Evolutionary conservation across 345 rosid species (phyloP).

Genomic region (Cardamine occulta): DNA sequence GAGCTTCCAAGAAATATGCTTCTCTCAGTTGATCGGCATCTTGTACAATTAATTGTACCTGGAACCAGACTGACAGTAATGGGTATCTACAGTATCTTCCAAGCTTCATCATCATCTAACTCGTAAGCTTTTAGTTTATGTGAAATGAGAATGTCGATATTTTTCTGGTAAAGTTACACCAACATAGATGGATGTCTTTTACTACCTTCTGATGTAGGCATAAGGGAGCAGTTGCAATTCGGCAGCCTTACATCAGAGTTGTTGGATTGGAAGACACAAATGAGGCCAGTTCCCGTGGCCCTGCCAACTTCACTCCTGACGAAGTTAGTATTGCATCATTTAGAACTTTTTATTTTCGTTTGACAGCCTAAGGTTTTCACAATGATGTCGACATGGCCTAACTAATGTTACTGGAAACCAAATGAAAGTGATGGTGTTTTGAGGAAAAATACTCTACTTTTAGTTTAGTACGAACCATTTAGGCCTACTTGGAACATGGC

Average conservation of each 20-base stretch:
- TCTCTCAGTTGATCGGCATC: slow-evolving; percentile 87
- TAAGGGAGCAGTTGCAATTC: slow-evolving; percentile 90
- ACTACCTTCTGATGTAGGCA: slow-evolving; percentile 53
- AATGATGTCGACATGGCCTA: background rate
- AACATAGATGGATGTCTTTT: background rate
- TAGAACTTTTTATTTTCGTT: background rate
- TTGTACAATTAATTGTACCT: slow-evolving; percentile 89
- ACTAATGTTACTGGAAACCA: background rate
- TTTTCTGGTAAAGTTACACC: slow-evolving; percentile 1
- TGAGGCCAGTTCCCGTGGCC: slow-evolving; percentile 79
- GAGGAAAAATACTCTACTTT: background rate
- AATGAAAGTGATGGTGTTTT: slow-evolving; percentile 6
- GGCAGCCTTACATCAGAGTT: slow-evolving; percentile 94
- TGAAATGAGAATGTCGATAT: background rate
- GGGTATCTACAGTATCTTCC: slow-evolving; percentile 96
- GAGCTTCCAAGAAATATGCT: slow-evolving; percentile 99
- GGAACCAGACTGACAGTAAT: slow-evolving; percentile 88
- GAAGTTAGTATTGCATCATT: slow-evolving; percentile 57
- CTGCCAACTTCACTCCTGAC: slow-evolving; percentile 71
- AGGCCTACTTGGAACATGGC: background rate
- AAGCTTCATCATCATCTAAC: slow-evolving; percentile 71
- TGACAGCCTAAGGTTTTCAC: slow-evolving; percentile 1
- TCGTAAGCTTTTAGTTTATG: slow-evolving; percentile 54
- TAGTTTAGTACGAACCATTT: background rate
- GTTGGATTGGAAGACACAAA: slow-evolving; percentile 85